phyloP scores from a whole-genome alignment of 495 filamentous ascomycete genomes.

The Podospora appendiculata region DNA sequence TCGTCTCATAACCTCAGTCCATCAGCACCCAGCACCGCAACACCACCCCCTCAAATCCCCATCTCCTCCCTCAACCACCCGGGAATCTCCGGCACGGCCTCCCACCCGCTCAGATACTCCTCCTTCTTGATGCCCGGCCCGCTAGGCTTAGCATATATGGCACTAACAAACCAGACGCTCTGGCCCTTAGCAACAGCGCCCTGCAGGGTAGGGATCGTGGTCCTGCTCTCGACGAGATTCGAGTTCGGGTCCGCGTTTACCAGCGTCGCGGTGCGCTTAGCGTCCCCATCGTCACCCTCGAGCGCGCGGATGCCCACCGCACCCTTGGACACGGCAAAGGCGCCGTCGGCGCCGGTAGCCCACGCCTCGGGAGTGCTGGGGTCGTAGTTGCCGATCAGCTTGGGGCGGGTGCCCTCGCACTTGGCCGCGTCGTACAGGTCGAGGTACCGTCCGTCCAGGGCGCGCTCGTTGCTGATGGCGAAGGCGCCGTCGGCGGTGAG shows the following conservation, averaged over 20 bases:
- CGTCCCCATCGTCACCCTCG: constrained; percentile 29
- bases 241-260: constrained; percentile 73
- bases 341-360: constrained; percentile 38
- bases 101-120: constrained; percentile 47
- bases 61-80: constrained; percentile 47
- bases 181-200: constrained; percentile 37
- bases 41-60: background rate
- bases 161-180: constrained; percentile 42
- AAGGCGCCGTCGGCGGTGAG: constrained; percentile 63
- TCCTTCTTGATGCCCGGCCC: constrained; percentile 28
- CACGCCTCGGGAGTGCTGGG: constrained; percentile 50
- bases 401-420: constrained; percentile 41
- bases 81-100: constrained; percentile 43
- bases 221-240: constrained; percentile 63
- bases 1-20: too few species aligned
- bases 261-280: constrained; percentile 51
- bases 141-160: constrained; percentile 42
- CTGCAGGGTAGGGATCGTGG: constrained; percentile 60
- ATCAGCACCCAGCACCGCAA: too few species aligned
- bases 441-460: constrained; percentile 50
- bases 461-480: constrained; percentile 57
- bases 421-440: constrained; percentile 37
- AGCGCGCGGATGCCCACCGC: constrained; percentile 65
- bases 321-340: constrained; percentile 55
- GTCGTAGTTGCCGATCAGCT: constrained; percentile 49